Percentiles rank a stretch among this genome's conserved stretches.
These are phyloP conservation scores for Penicillium bialowiezense DNA, from an alignment of 495 filamentous ascomycete genomes.

Conservation along the genomic window DNA sequence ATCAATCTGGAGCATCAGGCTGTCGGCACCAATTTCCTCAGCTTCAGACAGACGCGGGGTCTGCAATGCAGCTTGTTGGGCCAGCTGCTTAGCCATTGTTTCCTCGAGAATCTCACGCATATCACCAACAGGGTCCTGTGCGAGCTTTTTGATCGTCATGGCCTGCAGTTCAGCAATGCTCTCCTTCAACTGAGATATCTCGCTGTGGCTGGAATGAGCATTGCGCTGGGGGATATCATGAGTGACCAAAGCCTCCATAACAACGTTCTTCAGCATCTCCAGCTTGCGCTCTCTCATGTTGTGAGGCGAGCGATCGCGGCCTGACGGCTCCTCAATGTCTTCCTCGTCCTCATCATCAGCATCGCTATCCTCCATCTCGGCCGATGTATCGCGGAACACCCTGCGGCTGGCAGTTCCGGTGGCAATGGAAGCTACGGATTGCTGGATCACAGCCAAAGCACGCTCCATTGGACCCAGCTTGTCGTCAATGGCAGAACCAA, in stretches of 20 bases:
- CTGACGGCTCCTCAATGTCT: slow-evolving; percentile 42
- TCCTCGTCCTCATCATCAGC: slow-evolving; percentile 93
- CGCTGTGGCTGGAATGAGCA: slow-evolving; percentile 37
- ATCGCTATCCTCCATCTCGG: slow-evolving; percentile 73
- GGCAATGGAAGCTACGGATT: slow-evolving; percentile 55
- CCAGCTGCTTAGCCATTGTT: slow-evolving; percentile 38
- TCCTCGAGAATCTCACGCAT: slow-evolving; percentile 49
- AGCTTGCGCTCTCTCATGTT: slow-evolving; percentile 71
- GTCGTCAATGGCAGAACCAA: slow-evolving; percentile 73
- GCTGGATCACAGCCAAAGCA: slow-evolving; percentile 70
- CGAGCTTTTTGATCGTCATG: slow-evolving; percentile 35
- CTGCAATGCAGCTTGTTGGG: slow-evolving; percentile 15
- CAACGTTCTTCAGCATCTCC: slow-evolving; percentile 75
- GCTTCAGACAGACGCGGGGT: slow-evolving; percentile 37
- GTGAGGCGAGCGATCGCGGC: slow-evolving; percentile 55
- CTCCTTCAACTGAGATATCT: slow-evolving; percentile 53
- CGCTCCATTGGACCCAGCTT: slow-evolving; percentile 76
- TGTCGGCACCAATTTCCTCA: slow-evolving; percentile 47
- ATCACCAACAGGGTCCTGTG: slow-evolving; percentile 37
- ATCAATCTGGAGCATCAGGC: slow-evolving; percentile 51
- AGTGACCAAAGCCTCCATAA: slow-evolving; percentile 73
- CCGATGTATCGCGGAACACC: slow-evolving; percentile 55
- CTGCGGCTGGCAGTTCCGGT: slow-evolving; percentile 35
- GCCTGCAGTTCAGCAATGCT: slow-evolving; percentile 58
- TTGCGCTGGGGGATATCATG: slow-evolving; percentile 38